Conservation (phyloP, 805 yeast genomes). For the Metschnikowia lochheadii region DNA sequence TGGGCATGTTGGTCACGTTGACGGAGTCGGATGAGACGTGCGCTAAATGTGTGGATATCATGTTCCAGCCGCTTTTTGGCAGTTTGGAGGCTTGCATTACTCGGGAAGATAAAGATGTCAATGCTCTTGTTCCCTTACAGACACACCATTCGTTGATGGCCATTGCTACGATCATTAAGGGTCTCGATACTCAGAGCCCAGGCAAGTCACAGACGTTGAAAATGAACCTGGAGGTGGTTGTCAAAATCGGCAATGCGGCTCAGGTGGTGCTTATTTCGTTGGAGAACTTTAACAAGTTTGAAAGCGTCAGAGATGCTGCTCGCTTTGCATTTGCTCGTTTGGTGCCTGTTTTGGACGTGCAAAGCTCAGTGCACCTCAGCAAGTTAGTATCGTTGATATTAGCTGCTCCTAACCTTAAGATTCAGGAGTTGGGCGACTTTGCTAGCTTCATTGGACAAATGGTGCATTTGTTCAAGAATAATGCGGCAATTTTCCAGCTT, state of each 20-base stretch:
- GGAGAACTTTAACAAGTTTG: constrained; percentile 64
- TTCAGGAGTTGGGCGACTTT: constrained; percentile 73
- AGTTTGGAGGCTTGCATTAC: constrained; percentile 63
- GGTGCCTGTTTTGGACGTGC: constrained; percentile 63
- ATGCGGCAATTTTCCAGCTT: constrained; percentile 66
- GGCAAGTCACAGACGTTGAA: constrained; percentile 22
- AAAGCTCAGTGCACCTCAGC: constrained; percentile 47
- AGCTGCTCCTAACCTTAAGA: constrained; percentile 50
- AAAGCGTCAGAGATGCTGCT: constrained; percentile 75
- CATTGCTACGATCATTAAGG: constrained; percentile 84
- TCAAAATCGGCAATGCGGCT: constrained; percentile 57
- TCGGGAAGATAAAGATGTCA: constrained; percentile 31
- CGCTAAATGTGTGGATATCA: constrained; percentile 52
- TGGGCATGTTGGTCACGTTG: constrained; percentile 68
- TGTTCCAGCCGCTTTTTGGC: constrained; percentile 71
- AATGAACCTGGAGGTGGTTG: constrained; percentile 36
- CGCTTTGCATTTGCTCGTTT: constrained; percentile 85
- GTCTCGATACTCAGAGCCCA: constrained; percentile 56
- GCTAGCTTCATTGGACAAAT: constrained; percentile 84
- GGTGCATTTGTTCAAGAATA: constrained; percentile 67
- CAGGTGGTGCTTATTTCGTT: constrained; percentile 81
- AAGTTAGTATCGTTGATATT: constrained; percentile 64
- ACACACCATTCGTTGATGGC: constrained; percentile 87
- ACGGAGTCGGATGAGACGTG: constrained; percentile 24
- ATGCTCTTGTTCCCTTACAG: constrained; percentile 52